phyloP scores from a whole-genome alignment of 441 rosid genomes.

The Francoa sonchifolia region DNA sequence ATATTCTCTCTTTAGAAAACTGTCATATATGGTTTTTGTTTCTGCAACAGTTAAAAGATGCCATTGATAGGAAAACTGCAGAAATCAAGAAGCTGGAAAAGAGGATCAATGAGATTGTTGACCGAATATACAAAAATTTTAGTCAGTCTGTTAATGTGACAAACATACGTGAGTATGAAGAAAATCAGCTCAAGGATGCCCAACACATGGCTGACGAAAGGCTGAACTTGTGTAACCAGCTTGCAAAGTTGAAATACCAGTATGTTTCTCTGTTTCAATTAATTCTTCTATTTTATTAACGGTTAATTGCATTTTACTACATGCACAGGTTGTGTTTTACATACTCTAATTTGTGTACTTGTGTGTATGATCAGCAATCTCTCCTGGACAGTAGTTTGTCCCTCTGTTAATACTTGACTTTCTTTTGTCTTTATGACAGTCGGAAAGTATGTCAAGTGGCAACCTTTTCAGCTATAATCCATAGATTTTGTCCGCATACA shows the following conservation, averaged over 20 bases:
- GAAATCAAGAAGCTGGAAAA: constrained; percentile 73
- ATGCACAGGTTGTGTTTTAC: not conserved
- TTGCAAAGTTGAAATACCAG: constrained; percentile 95
- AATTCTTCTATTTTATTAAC: constrained; percentile 7
- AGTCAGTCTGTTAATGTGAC: constrained; percentile 77
- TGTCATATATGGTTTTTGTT: constrained; percentile 18
- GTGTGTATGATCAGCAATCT: too few species aligned
- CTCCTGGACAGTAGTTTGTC: too few species aligned
- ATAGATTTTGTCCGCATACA: too few species aligned
- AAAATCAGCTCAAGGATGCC: constrained; percentile 89
- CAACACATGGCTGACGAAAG: constrained; percentile 87
- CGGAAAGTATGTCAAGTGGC: too few species aligned
- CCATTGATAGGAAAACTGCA: constrained; percentile 48
- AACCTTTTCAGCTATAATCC: too few species aligned
- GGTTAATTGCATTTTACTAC: not conserved
- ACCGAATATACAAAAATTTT: constrained; percentile 64
- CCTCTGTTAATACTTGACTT: too few species aligned
- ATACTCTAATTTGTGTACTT: too few species aligned
- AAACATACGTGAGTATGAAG: constrained; percentile 96
- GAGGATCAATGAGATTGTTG: constrained; percentile 87
- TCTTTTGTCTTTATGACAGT: too few species aligned
- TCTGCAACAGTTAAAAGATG: constrained; percentile 45
- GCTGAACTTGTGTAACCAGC: constrained; percentile 83
- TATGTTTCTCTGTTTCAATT: constrained; percentile 33
- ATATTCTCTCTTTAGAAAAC: constrained; percentile 2